Conservation (phyloP, 352 stramenopile species). For the Globisporangium alternatum region DNA sequence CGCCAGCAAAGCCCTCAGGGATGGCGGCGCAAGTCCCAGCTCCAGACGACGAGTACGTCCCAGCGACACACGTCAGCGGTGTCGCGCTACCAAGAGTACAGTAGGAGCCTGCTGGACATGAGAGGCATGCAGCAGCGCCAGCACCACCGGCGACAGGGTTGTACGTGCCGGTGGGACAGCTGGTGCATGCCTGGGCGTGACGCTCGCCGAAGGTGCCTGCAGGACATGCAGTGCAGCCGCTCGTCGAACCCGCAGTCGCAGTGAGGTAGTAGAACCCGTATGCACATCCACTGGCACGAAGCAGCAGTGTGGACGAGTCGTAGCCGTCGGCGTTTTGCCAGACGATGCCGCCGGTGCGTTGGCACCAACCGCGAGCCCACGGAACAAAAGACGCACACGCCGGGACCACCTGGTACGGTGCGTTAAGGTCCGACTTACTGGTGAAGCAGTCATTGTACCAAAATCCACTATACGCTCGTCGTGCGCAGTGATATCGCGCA, state of each 20-base stretch:
- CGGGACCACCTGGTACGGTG: constrained; percentile 43
- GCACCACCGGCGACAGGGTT: constrained; percentile 28
- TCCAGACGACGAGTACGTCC: constrained; percentile 33
- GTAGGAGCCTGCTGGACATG: constrained; percentile 43
- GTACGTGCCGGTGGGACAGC: constrained; percentile 47
- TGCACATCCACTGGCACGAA: constrained; percentile 39
- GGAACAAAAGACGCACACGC: constrained; percentile 37
- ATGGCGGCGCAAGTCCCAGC: constrained; percentile 33
- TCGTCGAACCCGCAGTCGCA: constrained; percentile 13
- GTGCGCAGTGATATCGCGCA: constrained; percentile 42
- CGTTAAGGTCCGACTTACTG: constrained; percentile 47
- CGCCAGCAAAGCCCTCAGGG: constrained; percentile 37
- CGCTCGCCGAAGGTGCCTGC: constrained; percentile 36
- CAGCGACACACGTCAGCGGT: constrained; percentile 29
- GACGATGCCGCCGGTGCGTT: constrained; percentile 39
- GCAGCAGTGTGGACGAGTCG: constrained; percentile 39
- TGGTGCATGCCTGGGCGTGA: constrained; percentile 27
- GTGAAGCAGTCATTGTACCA: constrained; percentile 50
- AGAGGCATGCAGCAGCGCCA: constrained; percentile 27
- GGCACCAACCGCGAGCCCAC: constrained; percentile 52
- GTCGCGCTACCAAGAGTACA: constrained; percentile 24
- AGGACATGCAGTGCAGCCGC: constrained; percentile 31
- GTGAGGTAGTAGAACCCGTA: constrained; percentile 21
- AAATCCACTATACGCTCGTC: constrained; percentile 46
- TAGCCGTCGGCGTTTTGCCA: constrained; percentile 56